Evolutionary conservation across 495 filamentous ascomycete genomes (phyloP), one percentile per base, ranked within the genome.

Genomic region (Podospora appendiculata): DNA sequence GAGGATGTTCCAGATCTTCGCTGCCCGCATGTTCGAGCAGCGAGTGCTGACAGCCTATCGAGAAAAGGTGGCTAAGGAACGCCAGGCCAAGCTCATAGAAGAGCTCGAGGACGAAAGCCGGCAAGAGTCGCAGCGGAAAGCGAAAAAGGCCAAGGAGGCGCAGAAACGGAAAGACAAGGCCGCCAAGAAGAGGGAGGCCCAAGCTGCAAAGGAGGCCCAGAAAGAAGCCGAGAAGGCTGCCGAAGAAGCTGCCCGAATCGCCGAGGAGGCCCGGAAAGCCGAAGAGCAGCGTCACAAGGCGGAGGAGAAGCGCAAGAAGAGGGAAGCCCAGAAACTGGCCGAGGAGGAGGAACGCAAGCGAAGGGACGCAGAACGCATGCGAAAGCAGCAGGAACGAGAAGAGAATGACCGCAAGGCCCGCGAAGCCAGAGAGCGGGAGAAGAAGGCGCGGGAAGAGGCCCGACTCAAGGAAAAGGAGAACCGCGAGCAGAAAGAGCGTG

Each of bases 1-100:
- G 46, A 79, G 93, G 53, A 99, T 99, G 93, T 99, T 99, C 66
- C 93, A 99, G 66, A 99, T 99, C 65, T 98, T 99, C 69, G 93
- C 93, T 48, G 93, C 93, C 39, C 81, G 93, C 56, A 99, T 99
- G 93, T 99, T 99, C 64, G 93, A 99, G 68, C 94, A 97, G 67
- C 78, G 93, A 57, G 93, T 99, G 9, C 79, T 99, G 51, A 90
- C 86, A n/a, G 93, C 93, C 40, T 99, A 99, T 64, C 83, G 88
- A 60, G 92, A 99, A 69, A 96, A 95, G 65, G 90, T 97, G 10
- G 88, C 93, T 13, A 81, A 84, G 56, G 91, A 99, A 66, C 87
- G 92, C 13, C 90, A 95, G 66, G 77, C 86, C 57, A 91, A 90
- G 66, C 83, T 99, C 14, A 79, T 99, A 9, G 86, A 96, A 60